Percentiles rank a stretch among this genome's conserved stretches.
Conservation (phyloP, 208 protist genomes). For the Naegleria fowleri region DNA sequence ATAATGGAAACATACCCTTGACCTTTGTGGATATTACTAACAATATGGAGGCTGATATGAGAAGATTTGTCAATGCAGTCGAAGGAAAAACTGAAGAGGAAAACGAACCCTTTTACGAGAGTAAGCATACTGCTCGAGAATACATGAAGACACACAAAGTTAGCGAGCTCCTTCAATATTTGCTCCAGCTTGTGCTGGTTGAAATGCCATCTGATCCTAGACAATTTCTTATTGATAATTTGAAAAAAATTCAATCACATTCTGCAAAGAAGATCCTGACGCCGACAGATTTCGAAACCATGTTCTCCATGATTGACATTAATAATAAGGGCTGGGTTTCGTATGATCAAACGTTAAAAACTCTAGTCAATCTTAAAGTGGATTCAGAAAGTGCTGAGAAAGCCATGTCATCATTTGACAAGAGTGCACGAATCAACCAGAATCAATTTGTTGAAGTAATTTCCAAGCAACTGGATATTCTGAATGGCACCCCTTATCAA, state of each 20-base stretch:
- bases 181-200: not conserved
- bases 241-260: not conserved
- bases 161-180: not conserved
- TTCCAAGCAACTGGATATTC: not conserved
- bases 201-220: not conserved
- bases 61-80: not conserved
- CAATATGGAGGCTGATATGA: not conserved
- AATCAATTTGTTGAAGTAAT: not conserved
- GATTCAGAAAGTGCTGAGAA: not conserved
- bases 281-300: not conserved
- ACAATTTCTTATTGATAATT: not conserved
- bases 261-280: not conserved
- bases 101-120: not conserved
- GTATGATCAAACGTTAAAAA: not conserved
- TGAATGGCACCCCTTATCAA: not conserved
- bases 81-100: not conserved
- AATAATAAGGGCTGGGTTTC: not conserved
- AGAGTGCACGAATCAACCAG: not conserved
- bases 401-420: not conserved
- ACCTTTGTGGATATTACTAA: not conserved
- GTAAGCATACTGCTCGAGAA: not conserved
- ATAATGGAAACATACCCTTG: not conserved
- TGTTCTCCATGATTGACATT: not conserved
- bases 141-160: not conserved
- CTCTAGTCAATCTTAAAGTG: not conserved